These are phyloP conservation scores for Boletus sp. DNA, from an alignment of 768 basidiomycete species.

Conservation along the genomic window DNA sequence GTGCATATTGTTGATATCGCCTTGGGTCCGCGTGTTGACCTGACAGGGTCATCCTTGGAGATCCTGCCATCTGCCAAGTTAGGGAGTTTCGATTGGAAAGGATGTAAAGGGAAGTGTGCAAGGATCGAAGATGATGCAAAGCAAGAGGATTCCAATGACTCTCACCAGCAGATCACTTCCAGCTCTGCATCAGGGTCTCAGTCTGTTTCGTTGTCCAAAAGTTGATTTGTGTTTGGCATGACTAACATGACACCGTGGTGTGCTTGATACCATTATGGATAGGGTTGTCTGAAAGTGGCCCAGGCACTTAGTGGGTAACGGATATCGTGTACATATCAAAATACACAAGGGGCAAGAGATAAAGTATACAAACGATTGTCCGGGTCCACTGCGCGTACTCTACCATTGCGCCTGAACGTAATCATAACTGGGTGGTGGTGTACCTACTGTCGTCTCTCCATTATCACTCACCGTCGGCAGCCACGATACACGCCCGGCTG, in stretches of 20 bases:
- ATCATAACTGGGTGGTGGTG: slow-evolving; percentile 26
- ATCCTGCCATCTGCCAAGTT: no score
- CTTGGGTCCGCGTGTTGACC: no score
- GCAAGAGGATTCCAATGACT: no score
- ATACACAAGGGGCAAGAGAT: not conserved
- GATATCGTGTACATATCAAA: not conserved
- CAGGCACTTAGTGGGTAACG: not conserved
- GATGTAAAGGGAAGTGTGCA: no score
- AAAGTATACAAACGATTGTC: not conserved
- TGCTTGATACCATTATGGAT: not conserved
- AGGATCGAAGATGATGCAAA: no score
- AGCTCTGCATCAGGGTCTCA: no score
- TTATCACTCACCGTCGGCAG: slow-evolving; percentile 40
- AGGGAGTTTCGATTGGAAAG: no score
- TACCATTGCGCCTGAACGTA: slow-evolving; percentile 10
- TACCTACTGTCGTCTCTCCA: slow-evolving; percentile 29
- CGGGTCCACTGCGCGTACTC: not conserved
- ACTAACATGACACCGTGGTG: not conserved
- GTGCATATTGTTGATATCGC: no score
- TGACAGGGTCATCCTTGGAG: no score
- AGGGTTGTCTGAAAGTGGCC: not conserved
- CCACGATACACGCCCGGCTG: slow-evolving; percentile 13
- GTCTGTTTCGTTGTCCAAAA: no score
- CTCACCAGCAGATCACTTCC: no score
- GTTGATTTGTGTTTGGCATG: no score